Percentiles rank a stretch among this genome's conserved stretches.
Evolutionary conservation across 768 basidiomycete genomes (phyloP).

Genomic region (Tulasnella sp.): DNA sequence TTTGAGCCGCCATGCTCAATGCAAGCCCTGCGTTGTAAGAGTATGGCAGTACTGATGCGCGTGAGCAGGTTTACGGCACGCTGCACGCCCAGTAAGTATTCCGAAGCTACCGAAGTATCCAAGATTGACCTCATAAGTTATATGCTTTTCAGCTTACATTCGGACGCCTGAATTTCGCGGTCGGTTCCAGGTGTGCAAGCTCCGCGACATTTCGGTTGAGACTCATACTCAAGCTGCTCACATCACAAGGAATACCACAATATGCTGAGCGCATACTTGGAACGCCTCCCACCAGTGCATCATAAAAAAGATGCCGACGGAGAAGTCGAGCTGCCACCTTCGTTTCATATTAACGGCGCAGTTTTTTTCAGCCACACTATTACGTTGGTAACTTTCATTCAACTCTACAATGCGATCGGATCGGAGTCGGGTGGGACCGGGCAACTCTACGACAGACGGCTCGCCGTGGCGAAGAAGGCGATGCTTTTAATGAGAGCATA

Average conservation of each 20-base stretch:
- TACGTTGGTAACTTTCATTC: conserved; percentile 1
- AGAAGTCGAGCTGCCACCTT: background rate
- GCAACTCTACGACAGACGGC: conserved; percentile 4
- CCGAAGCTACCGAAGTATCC: background rate
- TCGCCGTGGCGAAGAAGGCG: conserved; percentile 3
- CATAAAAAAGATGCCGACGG: background rate
- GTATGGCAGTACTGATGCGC: conserved; percentile 10
- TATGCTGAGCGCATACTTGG: background rate
- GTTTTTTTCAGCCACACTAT: conserved; percentile 4
- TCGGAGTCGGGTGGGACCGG: background rate
- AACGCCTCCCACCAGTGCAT: conserved; percentile 1
- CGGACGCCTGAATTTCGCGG: conserved; percentile 1
- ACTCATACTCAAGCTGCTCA: background rate
- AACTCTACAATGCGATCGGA: conserved; percentile 9
- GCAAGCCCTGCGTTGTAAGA: conserved; percentile 8
- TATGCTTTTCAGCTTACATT: background rate
- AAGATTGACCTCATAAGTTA: background rate
- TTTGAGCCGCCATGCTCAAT: conserved; percentile 11
- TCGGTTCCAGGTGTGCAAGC: background rate
- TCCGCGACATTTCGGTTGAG: background rate
- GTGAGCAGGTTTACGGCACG: conserved; percentile 8
- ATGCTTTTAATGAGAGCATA: background rate
- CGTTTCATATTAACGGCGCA: background rate
- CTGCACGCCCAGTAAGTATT: conserved; percentile 5
- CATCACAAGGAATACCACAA: background rate